A percentile compares a stretch with the other conserved stretches of the same genome.
phyloP scores from a whole-genome alignment of 73 alveolate species.

The Paramecium octaurelia region DNA sequence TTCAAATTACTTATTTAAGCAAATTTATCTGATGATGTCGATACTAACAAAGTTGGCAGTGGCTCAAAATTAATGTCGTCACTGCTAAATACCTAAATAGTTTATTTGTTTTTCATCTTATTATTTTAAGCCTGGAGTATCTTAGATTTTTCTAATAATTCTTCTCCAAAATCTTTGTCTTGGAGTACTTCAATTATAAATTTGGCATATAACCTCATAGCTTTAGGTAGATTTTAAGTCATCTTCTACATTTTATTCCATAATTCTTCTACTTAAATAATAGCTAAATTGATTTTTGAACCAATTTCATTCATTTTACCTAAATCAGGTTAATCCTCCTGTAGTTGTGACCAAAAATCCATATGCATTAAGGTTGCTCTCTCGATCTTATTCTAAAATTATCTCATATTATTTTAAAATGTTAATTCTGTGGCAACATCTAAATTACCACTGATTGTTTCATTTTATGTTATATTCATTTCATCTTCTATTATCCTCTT shows the following conservation, averaged over 20 bases:
- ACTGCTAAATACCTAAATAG: background rate
- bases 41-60: conserved; percentile 25
- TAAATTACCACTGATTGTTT: background rate
- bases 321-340: conserved; percentile 50
- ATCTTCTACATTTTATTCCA: conserved; percentile 39
- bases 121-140: background rate
- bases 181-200: conserved; percentile 43
- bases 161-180: conserved; percentile 48
- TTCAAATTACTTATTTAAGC: conserved; percentile 34
- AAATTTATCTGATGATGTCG: conserved; percentile 44
- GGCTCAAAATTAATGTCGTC: conserved; percentile 15
- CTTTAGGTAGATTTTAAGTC: conserved; percentile 47
- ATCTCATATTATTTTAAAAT: conserved; percentile 38
- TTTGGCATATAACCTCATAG: conserved; percentile 57
- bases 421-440: conserved; percentile 30
- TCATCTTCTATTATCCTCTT: conserved; percentile 1
- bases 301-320: conserved; percentile 59
- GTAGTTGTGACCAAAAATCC: conserved; percentile 59
- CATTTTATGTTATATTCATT: background rate
- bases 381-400: conserved; percentile 36
- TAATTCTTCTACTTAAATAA: conserved; percentile 41
- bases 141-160: background rate
- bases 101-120: background rate
- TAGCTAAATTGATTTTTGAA: conserved; percentile 8
- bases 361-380: conserved; percentile 50